phyloP scores from a whole-genome alignment of 2,329 filamentous ascomycete genomes.

The Dichotomopilus funicola region DNA sequence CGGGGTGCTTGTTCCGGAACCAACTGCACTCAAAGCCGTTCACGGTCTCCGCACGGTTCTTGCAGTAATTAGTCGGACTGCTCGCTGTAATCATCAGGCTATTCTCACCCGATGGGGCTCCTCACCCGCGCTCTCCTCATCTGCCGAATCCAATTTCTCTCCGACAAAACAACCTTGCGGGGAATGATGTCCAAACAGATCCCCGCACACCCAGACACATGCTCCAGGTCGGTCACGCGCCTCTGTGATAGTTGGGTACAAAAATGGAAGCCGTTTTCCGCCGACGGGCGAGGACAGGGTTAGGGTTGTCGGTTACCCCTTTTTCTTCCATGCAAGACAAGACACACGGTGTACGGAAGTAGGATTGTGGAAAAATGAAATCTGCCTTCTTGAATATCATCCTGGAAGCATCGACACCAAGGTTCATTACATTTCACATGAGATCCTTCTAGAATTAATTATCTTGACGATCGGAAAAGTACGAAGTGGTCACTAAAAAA shows the following conservation, averaged over 20 bases:
- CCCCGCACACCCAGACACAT: slow-evolving; percentile 1
- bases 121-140: slow-evolving; percentile 6
- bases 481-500: no score
- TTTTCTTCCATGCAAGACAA: neutral
- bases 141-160: slow-evolving; percentile 5
- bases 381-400: no score
- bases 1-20: neutral
- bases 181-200: neutral
- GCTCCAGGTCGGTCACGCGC: neutral
- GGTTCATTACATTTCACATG: no score
- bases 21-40: neutral
- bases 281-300: neutral
- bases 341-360: no score
- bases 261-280: slow-evolving; percentile 12
- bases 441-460: no score
- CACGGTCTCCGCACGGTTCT: neutral
- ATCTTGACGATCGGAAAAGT: no score
- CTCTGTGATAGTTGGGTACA: neutral
- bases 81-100: slow-evolving; percentile 15
- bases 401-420: no score
- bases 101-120: slow-evolving; percentile 10
- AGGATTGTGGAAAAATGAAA: no score
- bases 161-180: neutral
- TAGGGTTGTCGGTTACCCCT: slow-evolving; percentile 2
- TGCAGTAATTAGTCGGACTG: neutral